Evolutionary conservation across 2,329 filamentous ascomycete species (phyloP).

Genomic region (Fusarium miscanthi): DNA sequence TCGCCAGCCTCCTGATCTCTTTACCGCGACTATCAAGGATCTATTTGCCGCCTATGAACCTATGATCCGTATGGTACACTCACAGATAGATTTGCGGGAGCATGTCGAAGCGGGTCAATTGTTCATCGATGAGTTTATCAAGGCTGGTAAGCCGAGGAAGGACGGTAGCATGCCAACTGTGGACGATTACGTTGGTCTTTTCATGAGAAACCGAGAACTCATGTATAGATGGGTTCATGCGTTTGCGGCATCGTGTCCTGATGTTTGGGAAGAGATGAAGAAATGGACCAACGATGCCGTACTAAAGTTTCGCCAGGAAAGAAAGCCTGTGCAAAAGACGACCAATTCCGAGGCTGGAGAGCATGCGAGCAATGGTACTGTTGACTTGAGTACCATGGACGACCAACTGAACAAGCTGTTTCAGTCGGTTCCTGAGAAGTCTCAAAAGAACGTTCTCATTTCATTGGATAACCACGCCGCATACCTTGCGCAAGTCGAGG

Average conservation of each 20-base stretch:
- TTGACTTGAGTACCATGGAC: slow-evolving; percentile 51
- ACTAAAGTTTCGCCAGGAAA: slow-evolving; percentile 62
- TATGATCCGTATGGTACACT: slow-evolving; percentile 77
- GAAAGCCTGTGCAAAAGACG: background rate
- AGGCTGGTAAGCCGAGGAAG: slow-evolving; percentile 61
- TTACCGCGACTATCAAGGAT: slow-evolving; percentile 76
- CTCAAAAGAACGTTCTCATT: slow-evolving; percentile 58
- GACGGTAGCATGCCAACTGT: slow-evolving; percentile 64
- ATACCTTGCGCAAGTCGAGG: slow-evolving; percentile 68
- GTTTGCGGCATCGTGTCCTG: slow-evolving; percentile 73
- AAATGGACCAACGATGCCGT: slow-evolving; percentile 69
- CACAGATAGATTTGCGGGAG: slow-evolving; percentile 75
- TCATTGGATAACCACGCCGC: slow-evolving; percentile 69
- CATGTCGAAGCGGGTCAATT: slow-evolving; percentile 74
- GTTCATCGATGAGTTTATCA: slow-evolving; percentile 79
- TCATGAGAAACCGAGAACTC: slow-evolving; percentile 71
- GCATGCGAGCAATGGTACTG: slow-evolving; percentile 12
- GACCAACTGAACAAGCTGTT: slow-evolving; percentile 57
- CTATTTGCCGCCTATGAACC: slow-evolving; percentile 76
- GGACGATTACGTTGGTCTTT: slow-evolving; percentile 76
- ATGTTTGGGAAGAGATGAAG: slow-evolving; percentile 70
- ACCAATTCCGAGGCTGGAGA: background rate
- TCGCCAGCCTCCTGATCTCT: slow-evolving; percentile 74
- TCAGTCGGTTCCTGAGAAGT: slow-evolving; percentile 57
- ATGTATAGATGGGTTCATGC: slow-evolving; percentile 79